These are phyloP conservation scores for Geoglossum cookeanum DNA, from an alignment of 2,329 filamentous ascomycete genomes.

Conservation along the genomic window DNA sequence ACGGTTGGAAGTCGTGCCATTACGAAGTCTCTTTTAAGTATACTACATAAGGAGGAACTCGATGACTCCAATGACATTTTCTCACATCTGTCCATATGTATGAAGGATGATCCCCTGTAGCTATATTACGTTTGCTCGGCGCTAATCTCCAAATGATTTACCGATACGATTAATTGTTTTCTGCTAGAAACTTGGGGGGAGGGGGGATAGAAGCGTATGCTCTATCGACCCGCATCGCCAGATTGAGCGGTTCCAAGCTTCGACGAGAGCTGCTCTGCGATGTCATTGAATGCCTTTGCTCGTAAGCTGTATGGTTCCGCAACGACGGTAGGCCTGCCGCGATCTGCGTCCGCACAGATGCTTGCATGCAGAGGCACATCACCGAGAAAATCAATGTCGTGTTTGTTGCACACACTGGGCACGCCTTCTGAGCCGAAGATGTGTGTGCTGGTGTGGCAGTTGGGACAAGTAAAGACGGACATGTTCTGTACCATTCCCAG, in stretches of 20 bases:
- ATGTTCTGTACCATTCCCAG: conserved; percentile 87
- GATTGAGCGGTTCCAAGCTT: conserved; percentile 18
- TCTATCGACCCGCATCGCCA: too few relatives aligned
- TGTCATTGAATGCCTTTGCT: conserved; percentile 49
- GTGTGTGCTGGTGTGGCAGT: conserved; percentile 53
- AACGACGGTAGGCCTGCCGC: conserved; percentile 77
- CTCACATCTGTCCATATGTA: too few relatives aligned
- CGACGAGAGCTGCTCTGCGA: conserved; percentile 37
- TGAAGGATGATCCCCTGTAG: too few relatives aligned
- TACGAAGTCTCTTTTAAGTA: too few relatives aligned
- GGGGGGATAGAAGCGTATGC: too few relatives aligned
- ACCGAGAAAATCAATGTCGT: conserved; percentile 62
- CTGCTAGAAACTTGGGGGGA: too few relatives aligned
- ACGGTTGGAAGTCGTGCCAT: too few relatives aligned
- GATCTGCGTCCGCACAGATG: conserved; percentile 75
- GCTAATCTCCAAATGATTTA: too few relatives aligned
- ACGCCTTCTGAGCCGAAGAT: conserved; percentile 56
- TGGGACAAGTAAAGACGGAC: conserved; percentile 64
- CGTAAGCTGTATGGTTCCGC: conserved; percentile 59
- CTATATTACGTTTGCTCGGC: too few relatives aligned
- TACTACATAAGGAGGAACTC: too few relatives aligned
- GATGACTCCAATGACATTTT: too few relatives aligned
- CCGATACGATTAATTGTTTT: too few relatives aligned
- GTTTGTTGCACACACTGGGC: conserved; percentile 45
- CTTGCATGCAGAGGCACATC: conserved; percentile 74